phyloP scores from a whole-genome alignment of 495 filamentous ascomycete genomes.

The Corynascus novoguineensis region DNA sequence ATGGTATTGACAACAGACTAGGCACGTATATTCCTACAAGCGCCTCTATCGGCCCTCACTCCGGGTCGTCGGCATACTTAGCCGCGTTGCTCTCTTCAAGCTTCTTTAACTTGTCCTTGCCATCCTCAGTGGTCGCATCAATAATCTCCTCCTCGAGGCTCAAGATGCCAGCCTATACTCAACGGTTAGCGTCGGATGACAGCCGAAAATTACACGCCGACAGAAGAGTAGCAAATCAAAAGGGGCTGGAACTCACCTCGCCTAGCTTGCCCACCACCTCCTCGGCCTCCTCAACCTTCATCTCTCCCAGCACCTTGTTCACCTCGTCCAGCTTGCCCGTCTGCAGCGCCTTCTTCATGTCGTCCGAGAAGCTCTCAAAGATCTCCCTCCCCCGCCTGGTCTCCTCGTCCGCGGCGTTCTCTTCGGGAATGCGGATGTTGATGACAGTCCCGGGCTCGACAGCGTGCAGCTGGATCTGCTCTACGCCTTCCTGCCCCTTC shows the following conservation, averaged over 20 bases:
- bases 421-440: conserved; percentile 73
- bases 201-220: background rate
- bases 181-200: conserved; percentile 6
- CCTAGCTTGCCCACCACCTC: conserved; percentile 78
- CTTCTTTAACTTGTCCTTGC: conserved; percentile 67
- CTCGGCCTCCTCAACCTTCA: conserved; percentile 91
- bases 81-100: conserved; percentile 57
- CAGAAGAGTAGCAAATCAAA: background rate
- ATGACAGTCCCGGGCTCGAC: conserved; percentile 92
- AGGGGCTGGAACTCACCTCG: conserved; percentile 54
- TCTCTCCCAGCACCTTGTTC: conserved; percentile 86
- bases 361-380: conserved; percentile 76
- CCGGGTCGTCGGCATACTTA: conserved; percentile 26
- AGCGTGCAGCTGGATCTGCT: conserved; percentile 96
- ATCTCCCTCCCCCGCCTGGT: conserved; percentile 64
- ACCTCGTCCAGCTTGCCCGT: conserved; percentile 86
- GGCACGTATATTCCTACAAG: background rate
- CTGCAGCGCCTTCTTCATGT: conserved; percentile 74
- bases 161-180: conserved; percentile 72
- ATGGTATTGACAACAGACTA: background rate
- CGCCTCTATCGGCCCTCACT: conserved; percentile 2
- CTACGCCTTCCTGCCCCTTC: conserved; percentile 52
- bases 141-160: conserved; percentile 90
- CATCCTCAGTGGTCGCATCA: conserved; percentile 92
- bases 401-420: conserved; percentile 57